Base-by-base conservation (phyloP, 106 monocot genomes). In the Gastrodia elata region DNA sequence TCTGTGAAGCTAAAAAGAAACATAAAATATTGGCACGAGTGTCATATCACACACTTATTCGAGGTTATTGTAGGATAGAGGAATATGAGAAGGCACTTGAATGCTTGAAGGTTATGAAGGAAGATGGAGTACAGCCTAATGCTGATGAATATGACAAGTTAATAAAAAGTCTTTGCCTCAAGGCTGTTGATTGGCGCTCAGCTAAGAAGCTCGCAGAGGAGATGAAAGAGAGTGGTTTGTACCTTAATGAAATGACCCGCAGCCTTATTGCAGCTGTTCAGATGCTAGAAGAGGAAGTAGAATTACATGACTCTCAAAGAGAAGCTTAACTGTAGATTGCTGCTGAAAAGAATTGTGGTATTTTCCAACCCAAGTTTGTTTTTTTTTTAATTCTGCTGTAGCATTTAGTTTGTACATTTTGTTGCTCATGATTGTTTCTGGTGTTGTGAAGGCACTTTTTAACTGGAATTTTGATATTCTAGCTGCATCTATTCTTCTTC, bases 1-100 rank as follows among this genome's bases (percentile, higher is more conserved):
- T 86, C 52, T 33, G 59, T 73, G 90, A 90, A 76, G 97, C 93
- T 22, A 90, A 88, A 76, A 85, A 82, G 67, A 83, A 38, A 14
- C 90, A 93, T 88, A 52, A 40, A 32, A 93, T 83, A 61, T 72
- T 93, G 9, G 83, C 75, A 27, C 84, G 84, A 20, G 84, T 86
- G 26, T 83, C 78, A 65, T 88, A 97, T 38, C 93, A 97, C 67
- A 82, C 83, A 46, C 88, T 93, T 71, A 89, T 82, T 74, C 92
- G 93, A 43, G 97, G 97, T 28, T 93, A 93, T 78, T 88, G 87
- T 84, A 83, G 87, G 71, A 83, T 84, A 49, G 88, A 93, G 68
- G 83, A 93, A 48, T 93, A 82, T 77, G 86, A 80, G 3, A 92
- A 83, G 75, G 90, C 93, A 8, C 73, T 93, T 73, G 90, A 87